Evolutionary conservation across 2,329 filamentous ascomycete genomes (phyloP).

Genomic region (Plenodomus biglobosus): DNA sequence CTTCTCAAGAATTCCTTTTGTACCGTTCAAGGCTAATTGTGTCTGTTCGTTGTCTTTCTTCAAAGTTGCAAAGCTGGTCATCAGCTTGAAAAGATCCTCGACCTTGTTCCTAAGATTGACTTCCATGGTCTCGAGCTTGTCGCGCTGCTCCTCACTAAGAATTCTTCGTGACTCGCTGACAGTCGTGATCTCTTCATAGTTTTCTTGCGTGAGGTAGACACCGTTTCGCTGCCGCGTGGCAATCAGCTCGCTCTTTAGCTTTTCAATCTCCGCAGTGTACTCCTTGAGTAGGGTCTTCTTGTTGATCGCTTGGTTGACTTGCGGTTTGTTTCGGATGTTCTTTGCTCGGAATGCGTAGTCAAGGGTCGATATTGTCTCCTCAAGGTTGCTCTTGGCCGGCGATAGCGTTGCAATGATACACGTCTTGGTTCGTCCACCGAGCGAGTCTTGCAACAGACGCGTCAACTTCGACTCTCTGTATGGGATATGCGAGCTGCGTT

Average conservation of each 20-base stretch:
- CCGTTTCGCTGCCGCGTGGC: constrained; percentile 91
- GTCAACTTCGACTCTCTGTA: constrained; percentile 95
- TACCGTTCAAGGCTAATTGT: constrained; percentile 70
- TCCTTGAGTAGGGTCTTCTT: constrained; percentile 92
- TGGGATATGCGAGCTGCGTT: constrained; percentile 86
- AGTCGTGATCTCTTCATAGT: constrained; percentile 86
- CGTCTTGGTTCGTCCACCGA: constrained; percentile 93
- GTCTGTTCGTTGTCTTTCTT: constrained; percentile 89
- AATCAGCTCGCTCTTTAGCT: constrained; percentile 89
- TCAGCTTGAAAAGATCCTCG: constrained; percentile 85
- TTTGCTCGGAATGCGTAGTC: constrained; percentile 98
- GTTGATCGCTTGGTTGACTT: constrained; percentile 86
- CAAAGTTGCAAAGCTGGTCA: constrained; percentile 80
- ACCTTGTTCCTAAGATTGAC: constrained; percentile 88
- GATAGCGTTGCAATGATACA: constrained; percentile 98
- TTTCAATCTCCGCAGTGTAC: constrained; percentile 90
- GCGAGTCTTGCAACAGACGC: constrained; percentile 89
- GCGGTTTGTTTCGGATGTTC: constrained; percentile 97
- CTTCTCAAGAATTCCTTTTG: constrained; percentile 78
- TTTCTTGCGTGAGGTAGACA: constrained; percentile 86
- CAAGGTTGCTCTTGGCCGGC: constrained; percentile 89
- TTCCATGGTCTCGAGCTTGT: constrained; percentile 91
- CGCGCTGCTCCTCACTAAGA: constrained; percentile 85
- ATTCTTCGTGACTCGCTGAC: constrained; percentile 92
- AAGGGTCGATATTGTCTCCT: constrained; percentile 96